Base-by-base conservation (phyloP, 2,329 filamentous ascomycete genomes). In the Bipolaris gigantea region DNA sequence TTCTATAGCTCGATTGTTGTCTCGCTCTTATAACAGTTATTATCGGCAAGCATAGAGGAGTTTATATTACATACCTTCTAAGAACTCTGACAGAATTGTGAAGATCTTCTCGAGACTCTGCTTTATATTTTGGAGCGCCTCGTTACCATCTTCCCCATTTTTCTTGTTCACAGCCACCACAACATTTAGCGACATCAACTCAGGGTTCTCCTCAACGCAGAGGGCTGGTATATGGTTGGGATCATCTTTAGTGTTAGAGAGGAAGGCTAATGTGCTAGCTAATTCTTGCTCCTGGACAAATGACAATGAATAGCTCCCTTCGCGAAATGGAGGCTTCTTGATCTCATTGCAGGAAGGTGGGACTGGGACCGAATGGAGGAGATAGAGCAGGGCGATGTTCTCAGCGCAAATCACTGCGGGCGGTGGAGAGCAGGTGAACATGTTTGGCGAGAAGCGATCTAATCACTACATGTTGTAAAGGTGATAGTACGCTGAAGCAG, bases 351-450 rank as follows among this genome's bases (percentile, higher is more conserved):
- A 39, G 23, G 33, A 47, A 27, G 44, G 44, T 16, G 44, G 34
- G 15, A 30, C 21, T 13, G 34, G 44, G 15, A 47, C 44, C 6
- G 44, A 19, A 47, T 47, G 44, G 8, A 47, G 44, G n/a, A 47
- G 44, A 30, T 47, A 38, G 21, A 47, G 44, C 15, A 47, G 44
- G 8, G 44, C 44, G 44, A 47, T 47, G 16, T 38, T 39, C 15
- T 47, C 44, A 19, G 44, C 44, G 34, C 44, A 38, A 47, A 46
- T 36, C 32, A 46, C 43, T 46, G 43, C 32, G 19, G 43, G 43
- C 19, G 32, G 43, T 46, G 32, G 32, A 35, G 43, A 46, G 32
- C 21, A 35, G 43, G 43, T 25, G 32, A 46, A 35, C 32, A 36
- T 46, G 18, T 33, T 46, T 35, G 43, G 43, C 15, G 43, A 46